Percentiles rank a stretch among this genome's conserved stretches.
These are phyloP conservation scores for Gynostemma pentaphyllum DNA, from an alignment of 306 rosid species.

Conservation along the genomic window DNA sequence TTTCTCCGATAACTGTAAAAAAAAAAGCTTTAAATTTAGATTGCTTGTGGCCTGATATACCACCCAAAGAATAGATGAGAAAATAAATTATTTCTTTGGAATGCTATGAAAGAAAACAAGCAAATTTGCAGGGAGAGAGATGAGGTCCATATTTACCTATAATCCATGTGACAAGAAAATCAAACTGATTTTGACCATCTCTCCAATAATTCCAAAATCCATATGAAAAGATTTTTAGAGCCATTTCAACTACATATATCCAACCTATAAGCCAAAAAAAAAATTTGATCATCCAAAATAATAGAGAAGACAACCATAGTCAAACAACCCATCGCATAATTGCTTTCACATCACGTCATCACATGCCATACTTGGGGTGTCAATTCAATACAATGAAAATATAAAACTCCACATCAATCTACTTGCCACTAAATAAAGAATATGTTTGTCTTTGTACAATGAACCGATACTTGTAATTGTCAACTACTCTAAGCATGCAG, in stretches of 20 bases:
- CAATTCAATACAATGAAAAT: neutral
- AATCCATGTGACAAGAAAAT: constrained; percentile 65
- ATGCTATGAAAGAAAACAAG: too few species aligned
- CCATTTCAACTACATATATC: constrained; percentile 87
- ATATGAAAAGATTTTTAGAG: constrained; percentile 60
- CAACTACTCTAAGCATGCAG: neutral
- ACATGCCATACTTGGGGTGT: neutral
- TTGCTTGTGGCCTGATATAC: too few species aligned
- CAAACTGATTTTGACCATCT: constrained; percentile 90
- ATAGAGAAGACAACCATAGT: neutral
- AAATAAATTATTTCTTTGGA: neutral
- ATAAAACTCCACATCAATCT: constrained; percentile 1
- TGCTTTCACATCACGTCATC: neutral
- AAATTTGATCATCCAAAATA: neutral
- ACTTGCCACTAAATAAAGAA: constrained; percentile 1
- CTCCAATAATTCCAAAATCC: constrained; percentile 94
- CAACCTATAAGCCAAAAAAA: constrained; percentile 52
- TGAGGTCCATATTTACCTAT: constrained; percentile 48
- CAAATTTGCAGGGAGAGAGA: too few species aligned
- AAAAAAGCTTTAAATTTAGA: neutral
- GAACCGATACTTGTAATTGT: neutral
- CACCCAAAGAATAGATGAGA: neutral
- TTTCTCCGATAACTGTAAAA: constrained; percentile 83
- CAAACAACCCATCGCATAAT: neutral
- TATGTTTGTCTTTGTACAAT: neutral